phyloP scores from a whole-genome alignment of 805 yeast genomes.

The Candida maltosa region DNA sequence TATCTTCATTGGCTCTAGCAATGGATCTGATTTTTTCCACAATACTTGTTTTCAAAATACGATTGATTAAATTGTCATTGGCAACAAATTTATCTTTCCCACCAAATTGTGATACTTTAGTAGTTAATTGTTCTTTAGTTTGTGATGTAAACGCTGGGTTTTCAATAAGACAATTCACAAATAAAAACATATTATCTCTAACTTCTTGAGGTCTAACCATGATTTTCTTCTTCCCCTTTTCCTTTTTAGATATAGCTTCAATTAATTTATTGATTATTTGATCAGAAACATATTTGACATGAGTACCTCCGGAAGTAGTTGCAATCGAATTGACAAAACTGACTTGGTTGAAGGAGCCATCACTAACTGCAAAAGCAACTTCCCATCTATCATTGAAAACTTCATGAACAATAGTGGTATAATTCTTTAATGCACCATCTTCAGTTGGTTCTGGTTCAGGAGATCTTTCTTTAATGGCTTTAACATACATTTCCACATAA shows the following conservation, averaged over 20 bases:
- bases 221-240: conserved; percentile 61
- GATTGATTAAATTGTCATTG: conserved; percentile 72
- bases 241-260: conserved; percentile 61
- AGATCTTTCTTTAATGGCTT: conserved; percentile 59
- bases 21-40: conserved; percentile 76
- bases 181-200: conserved; percentile 83
- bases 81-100: conserved; percentile 68
- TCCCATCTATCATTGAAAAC: conserved; percentile 90
- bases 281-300: conserved; percentile 81
- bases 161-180: conserved; percentile 87
- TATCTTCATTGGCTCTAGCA: conserved; percentile 86
- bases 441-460: conserved; percentile 26
- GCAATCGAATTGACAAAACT: conserved; percentile 98
- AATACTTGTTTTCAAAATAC: conserved; percentile 61
- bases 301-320: conserved; percentile 96
- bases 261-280: conserved; percentile 75
- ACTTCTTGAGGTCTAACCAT: conserved; percentile 86
- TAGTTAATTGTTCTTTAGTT: conserved; percentile 92
- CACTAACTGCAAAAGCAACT: conserved; percentile 90
- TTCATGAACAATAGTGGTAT: conserved; percentile 66
- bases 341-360: conserved; percentile 86
- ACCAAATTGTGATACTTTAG: conserved; percentile 86
- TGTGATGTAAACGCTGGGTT: conserved; percentile 98
- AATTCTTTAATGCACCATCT: conserved; percentile 30
- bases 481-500: conserved; percentile 86